A percentile compares a stretch with the other conserved stretches of the same genome.
Conservation (phyloP, 1,284 basidiomycete genomes). For the Sanghuangporus weigelae region DNA sequence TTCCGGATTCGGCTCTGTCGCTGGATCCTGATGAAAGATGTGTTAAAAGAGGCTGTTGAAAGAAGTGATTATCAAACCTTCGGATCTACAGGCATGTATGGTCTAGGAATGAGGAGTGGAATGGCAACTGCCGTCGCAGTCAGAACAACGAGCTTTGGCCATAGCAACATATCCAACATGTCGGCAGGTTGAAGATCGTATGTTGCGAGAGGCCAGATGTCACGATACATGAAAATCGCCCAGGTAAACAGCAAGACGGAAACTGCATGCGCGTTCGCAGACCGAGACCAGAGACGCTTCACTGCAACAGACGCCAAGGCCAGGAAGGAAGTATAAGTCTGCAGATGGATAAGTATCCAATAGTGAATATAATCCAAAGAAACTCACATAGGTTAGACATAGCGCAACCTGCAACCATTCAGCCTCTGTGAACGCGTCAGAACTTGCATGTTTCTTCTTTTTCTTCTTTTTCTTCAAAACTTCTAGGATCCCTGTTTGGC, state of each 20-base stretch:
- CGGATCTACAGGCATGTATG: slow-evolving; percentile 39
- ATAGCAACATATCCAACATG: slow-evolving; percentile 29
- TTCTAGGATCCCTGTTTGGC: slow-evolving; percentile 2
- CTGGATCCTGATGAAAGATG: slow-evolving; percentile 35
- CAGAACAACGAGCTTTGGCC: slow-evolving; percentile 33
- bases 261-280: slow-evolving; percentile 30
- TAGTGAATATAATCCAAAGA: background rate
- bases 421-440: slow-evolving; percentile 11
- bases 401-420: slow-evolving; percentile 25
- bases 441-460: slow-evolving; percentile 10
- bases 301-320: slow-evolving; percentile 28
- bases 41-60: slow-evolving; percentile 25
- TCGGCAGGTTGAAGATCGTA: slow-evolving; percentile 33
- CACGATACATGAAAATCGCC: slow-evolving; percentile 52
- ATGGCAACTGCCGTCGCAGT: slow-evolving; percentile 29
- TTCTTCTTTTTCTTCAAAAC: slow-evolving; percentile 15
- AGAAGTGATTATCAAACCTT: slow-evolving; percentile 30
- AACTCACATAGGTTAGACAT: slow-evolving; percentile 23
- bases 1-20: slow-evolving; percentile 50
- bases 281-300: slow-evolving; percentile 26
- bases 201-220: slow-evolving; percentile 58
- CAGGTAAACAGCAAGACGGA: slow-evolving; percentile 34
- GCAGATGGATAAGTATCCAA: background rate
- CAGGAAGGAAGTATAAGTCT: slow-evolving; percentile 27
- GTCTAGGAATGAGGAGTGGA: slow-evolving; percentile 37